These are phyloP conservation scores for Coemansia guatemalensis DNA, from an alignment of 192 early-diverging fungal genomes.

Conservation along the genomic window DNA sequence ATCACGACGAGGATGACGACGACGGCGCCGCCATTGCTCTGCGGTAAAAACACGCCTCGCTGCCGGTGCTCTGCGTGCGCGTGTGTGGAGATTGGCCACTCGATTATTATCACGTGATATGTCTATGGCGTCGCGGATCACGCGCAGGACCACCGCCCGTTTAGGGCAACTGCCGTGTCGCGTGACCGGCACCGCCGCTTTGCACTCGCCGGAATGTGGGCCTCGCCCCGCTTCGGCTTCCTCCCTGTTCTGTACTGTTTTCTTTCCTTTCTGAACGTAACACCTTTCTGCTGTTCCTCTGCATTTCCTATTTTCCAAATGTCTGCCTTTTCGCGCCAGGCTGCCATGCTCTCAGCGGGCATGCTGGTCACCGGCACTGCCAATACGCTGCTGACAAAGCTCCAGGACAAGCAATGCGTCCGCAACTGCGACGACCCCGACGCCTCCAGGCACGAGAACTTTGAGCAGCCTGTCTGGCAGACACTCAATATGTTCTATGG, in stretches of 20 bases:
- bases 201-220: neutral
- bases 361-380: constrained; percentile 76
- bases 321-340: constrained; percentile 34
- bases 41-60: constrained; percentile 8
- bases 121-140: neutral
- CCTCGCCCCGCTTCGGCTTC: neutral
- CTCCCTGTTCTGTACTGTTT: neutral
- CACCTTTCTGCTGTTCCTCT: constrained; percentile 7
- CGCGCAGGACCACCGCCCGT: neutral
- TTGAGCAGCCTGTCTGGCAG: constrained; percentile 98
- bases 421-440: constrained; percentile 82
- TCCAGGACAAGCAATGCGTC: constrained; percentile 92
- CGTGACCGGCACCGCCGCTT: neutral
- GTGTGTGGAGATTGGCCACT: neutral
- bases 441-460: constrained; percentile 63
- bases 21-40: constrained; percentile 8
- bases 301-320: constrained; percentile 14
- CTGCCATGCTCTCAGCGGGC: constrained; percentile 60
- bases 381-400: constrained; percentile 82
- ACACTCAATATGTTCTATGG: constrained; percentile 98
- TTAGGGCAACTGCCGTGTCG: neutral
- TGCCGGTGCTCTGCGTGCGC: neutral
- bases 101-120: neutral
- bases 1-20: constrained; percentile 40
- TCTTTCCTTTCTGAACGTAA: constrained; percentile 9